Evolutionary conservation across 192 early-diverging fungal genomes (phyloP).

Genomic region (Powellomyces hirtus): DNA sequence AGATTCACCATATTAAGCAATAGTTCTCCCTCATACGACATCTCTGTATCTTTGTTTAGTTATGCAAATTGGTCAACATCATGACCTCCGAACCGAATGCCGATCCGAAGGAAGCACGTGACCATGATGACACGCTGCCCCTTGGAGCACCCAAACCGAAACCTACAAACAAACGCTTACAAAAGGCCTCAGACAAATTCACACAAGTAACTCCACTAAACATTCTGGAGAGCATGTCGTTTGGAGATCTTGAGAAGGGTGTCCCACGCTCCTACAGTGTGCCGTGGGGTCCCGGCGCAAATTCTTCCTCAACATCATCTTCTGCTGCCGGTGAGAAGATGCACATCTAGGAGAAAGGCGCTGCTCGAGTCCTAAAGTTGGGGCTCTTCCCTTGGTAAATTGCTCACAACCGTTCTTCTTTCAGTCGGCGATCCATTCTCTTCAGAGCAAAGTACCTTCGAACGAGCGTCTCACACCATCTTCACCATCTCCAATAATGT

Average conservation of each 20-base stretch:
- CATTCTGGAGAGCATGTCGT: conserved; percentile 13
- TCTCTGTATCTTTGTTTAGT: no score
- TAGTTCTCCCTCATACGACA: no score
- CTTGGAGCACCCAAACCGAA: no score
- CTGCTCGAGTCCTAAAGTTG: not conserved
- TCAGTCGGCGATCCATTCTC: not conserved
- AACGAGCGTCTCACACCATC: conserved; percentile 77
- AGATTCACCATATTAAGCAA: no score
- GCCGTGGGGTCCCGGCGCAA: not conserved
- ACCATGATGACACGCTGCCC: no score
- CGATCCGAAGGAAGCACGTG: no score
- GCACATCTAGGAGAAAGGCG: not conserved
- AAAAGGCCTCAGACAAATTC: not conserved
- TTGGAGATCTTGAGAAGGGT: conserved; percentile 27
- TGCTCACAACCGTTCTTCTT: not conserved
- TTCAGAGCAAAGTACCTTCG: conserved; percentile 22
- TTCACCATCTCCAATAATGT: conserved; percentile 85
- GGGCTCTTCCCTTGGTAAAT: not conserved
- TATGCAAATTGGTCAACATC: no score
- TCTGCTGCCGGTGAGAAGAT: not conserved
- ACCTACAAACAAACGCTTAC: no score
- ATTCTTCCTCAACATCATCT: not conserved
- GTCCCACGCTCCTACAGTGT: not conserved
- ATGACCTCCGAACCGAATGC: no score
- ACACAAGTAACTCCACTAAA: not conserved